Base-by-base conservation (phyloP, 768 basidiomycete species). In the Russula sp. region DNA sequence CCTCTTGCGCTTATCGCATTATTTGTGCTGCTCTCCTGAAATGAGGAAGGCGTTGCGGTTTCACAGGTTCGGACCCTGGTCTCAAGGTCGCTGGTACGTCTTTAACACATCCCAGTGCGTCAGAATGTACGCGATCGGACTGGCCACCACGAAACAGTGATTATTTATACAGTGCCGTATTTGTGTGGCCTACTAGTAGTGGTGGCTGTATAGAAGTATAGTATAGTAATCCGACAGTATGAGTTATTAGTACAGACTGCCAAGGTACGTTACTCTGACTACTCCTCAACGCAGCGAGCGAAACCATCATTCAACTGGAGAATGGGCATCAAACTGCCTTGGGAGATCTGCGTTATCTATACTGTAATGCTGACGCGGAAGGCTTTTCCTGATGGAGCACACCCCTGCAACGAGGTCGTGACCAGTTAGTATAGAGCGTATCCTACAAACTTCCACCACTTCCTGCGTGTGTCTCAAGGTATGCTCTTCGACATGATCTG, bases 361-460 rank as follows among this genome's bases (percentile, higher is more conserved):
- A 27, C 27, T 27, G 27, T 27, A 27, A 27, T 27, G 27, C 27
- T 3, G 27, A 2, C 27, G 27, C 27, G 27, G 27, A 2, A 27
- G 27, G 27, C 3, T 27, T 27, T 27, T 27, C 27, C 27, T 27
- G 27, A 27, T 3, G 27, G 2, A 27, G 27, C 27, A 27, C 27
- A 27, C 27, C 27, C 27, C 1, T 27, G 27, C 27, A 27, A 27
- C 27, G 27, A 27, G 27, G 27, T 27, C 27, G 27, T 27, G 27
- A 27, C 27, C 2, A 27, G 27, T 27, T 2, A 27, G 27, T 3
- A 27, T 27, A 27, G 27, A 55, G 80, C 68, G 32, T 82, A 5
- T 86, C 89, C 67, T 78, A 82, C 45, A 83, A 77, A 64, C 84
- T 89, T 1, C 79, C 78, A 0, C 88, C 89, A 1, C 73, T 91